Evolutionary conservation across 2,329 filamentous ascomycete genomes (phyloP).

Genomic region (Parascedosporium putredinis): DNA sequence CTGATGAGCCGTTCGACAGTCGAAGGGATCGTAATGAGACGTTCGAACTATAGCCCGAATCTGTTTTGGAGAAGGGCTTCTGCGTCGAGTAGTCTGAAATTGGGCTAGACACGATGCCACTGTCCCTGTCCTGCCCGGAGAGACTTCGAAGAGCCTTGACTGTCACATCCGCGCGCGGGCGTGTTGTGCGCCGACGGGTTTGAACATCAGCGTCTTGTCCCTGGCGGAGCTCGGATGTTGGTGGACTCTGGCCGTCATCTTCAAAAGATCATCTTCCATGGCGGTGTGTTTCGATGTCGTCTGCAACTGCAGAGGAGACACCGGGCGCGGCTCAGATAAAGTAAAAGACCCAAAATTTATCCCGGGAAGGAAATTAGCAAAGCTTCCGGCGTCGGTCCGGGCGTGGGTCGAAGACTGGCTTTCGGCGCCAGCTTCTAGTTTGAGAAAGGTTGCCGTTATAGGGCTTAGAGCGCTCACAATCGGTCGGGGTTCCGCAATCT

Average conservation of each 20-base stretch:
- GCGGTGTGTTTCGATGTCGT: conserved; percentile 38
- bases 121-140: conserved; percentile 37
- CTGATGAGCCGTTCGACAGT: conserved; percentile 21
- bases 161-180: background rate
- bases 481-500: conserved; percentile 3
- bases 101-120: conserved; percentile 37
- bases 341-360: conserved; percentile 22
- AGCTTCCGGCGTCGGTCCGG: background rate
- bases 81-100: conserved; percentile 27
- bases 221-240: background rate
- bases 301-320: conserved; percentile 26
- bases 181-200: conserved; percentile 4
- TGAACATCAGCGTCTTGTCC: conserved; percentile 17
- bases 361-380: conserved; percentile 3
- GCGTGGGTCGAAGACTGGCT: background rate
- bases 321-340: conserved; percentile 19
- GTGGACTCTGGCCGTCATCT: conserved; percentile 18
- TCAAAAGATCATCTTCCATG: conserved; percentile 36
- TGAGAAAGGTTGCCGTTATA: conserved; percentile 9
- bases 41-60: conserved; percentile 53
- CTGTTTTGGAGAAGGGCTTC: conserved; percentile 39
- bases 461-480: background rate
- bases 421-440: conserved; percentile 4
- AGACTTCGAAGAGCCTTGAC: conserved; percentile 10
- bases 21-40: conserved; percentile 44